phyloP scores from a whole-genome alignment of 169 alveolate genomes.

The Plasmodium falciparum region DNA sequence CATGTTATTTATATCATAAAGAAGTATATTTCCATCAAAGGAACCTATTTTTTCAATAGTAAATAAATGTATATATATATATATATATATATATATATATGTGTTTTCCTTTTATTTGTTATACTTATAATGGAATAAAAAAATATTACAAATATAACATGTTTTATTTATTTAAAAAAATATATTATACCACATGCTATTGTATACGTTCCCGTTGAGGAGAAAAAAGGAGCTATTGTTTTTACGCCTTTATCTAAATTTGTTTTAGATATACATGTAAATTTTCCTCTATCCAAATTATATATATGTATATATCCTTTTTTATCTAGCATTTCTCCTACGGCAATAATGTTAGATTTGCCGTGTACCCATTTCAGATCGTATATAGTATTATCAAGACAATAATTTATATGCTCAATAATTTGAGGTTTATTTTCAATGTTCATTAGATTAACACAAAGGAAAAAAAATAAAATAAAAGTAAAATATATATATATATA shows the following conservation, averaged over 20 bases:
- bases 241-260: slow-evolving; percentile 85
- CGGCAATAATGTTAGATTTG: slow-evolving; percentile 86
- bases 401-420: slow-evolving; percentile 88
- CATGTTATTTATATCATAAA: slow-evolving; percentile 89
- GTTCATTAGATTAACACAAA: slow-evolving; percentile 80
- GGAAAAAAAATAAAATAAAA: neutral
- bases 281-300: slow-evolving; percentile 86
- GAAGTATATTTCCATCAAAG: slow-evolving; percentile 89
- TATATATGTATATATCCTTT: slow-evolving; percentile 89
- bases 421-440: slow-evolving; percentile 92
- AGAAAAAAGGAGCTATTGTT: slow-evolving; percentile 85
- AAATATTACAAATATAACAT: neutral
- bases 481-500: neutral
- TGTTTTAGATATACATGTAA: slow-evolving; percentile 80
- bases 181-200: slow-evolving; percentile 62
- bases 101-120: too few species aligned
- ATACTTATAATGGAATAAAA: neutral
- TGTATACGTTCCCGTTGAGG: slow-evolving; percentile 85
- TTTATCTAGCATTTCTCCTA: slow-evolving; percentile 90
- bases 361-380: slow-evolving; percentile 92
- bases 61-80: neutral
- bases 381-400: slow-evolving; percentile 89
- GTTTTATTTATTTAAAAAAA: neutral
- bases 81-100: too few species aligned
- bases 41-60: slow-evolving; percentile 79